Evolutionary conservation across 805 yeast genomes (phyloP).

Genomic region (Cyberlindnera maclurae): DNA sequence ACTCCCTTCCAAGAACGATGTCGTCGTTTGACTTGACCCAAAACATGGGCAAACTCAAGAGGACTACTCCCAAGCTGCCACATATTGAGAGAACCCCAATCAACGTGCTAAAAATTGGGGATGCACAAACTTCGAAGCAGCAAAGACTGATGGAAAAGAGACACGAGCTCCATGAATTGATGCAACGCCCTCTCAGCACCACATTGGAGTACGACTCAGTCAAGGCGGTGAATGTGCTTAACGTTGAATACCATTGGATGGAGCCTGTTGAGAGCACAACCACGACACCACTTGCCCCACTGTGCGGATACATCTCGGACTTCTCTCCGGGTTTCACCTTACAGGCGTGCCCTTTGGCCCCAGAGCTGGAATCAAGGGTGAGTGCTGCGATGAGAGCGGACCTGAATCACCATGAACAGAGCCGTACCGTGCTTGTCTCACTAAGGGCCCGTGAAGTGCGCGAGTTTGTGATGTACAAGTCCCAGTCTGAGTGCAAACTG

Average conservation of each 20-base stretch:
- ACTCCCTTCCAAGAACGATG: conserved; percentile 19
- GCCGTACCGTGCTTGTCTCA: conserved; percentile 28
- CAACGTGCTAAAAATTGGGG: conserved; percentile 9
- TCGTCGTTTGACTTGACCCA: conserved; percentile 4
- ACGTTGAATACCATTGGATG: conserved; percentile 15
- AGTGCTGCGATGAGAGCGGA: conserved; percentile 47
- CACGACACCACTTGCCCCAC: conserved; percentile 19
- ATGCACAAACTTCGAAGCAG: background rate
- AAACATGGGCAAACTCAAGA: conserved; percentile 10
- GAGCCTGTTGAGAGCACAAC: conserved; percentile 12
- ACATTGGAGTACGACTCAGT: conserved; percentile 14
- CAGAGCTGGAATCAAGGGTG: conserved; percentile 44
- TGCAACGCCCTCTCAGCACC: conserved; percentile 7
- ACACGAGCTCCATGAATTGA: conserved; percentile 11
- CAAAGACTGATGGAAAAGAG: conserved; percentile 1
- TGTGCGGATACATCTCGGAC: conserved; percentile 22
- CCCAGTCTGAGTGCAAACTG: conserved; percentile 5
- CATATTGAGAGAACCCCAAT: conserved; percentile 20
- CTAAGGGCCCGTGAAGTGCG: conserved; percentile 31
- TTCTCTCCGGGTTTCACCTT: conserved; percentile 28
- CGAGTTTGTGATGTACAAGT: conserved; percentile 20
- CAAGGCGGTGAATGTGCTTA: conserved; percentile 24
- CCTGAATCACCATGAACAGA: conserved; percentile 19
- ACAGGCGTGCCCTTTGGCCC: conserved; percentile 48
- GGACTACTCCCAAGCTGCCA: conserved; percentile 24